Percentiles rank a stretch among this genome's conserved stretches.
Conservation (phyloP, 768 basidiomycete genomes). For the Daedaleopsis sinensis region DNA sequence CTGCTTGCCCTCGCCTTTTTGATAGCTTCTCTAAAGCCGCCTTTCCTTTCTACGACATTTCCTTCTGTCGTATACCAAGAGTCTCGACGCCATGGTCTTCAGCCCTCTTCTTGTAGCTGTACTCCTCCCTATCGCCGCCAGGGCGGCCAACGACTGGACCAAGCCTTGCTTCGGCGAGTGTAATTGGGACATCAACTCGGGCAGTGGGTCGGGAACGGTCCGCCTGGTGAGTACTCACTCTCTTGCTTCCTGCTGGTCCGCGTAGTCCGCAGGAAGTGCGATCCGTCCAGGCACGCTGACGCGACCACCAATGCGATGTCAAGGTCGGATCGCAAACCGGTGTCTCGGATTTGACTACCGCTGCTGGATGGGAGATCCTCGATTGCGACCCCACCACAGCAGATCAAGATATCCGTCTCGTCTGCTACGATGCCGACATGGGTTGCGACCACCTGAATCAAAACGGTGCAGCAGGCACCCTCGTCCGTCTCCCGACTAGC, state of each 20-base stretch:
- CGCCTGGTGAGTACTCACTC: conserved; percentile 12
- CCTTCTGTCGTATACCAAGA: conserved; percentile 1
- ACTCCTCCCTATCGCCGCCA: conserved; percentile 19
- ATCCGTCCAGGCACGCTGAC: neutral
- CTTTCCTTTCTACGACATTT: conserved; percentile 6
- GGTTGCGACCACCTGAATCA: conserved; percentile 46
- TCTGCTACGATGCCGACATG: conserved; percentile 39
- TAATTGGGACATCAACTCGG: conserved; percentile 15
- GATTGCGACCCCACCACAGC: conserved; percentile 44
- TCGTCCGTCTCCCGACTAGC: conserved; percentile 53
- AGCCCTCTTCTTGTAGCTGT: conserved; percentile 18
- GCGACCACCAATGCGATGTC: neutral
- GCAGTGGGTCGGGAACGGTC: conserved; percentile 13
- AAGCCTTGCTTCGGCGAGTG: conserved; percentile 21
- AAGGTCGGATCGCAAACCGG: conserved; percentile 24
- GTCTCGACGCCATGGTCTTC: conserved; percentile 16
- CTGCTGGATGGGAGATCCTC: conserved; percentile 56
- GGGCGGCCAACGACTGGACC: conserved; percentile 22
- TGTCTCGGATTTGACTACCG: conserved; percentile 43
- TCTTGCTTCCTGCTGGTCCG: neutral
- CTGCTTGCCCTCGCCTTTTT: conserved; percentile 8
- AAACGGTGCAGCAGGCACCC: conserved; percentile 46
- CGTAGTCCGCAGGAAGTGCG: no score
- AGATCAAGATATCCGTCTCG: conserved; percentile 51
- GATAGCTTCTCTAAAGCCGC: conserved; percentile 2